Percentiles rank a stretch among this genome's conserved stretches.
Evolutionary conservation across 441 rosid species (phyloP).

Genomic region (Jatropha podagrica): DNA sequence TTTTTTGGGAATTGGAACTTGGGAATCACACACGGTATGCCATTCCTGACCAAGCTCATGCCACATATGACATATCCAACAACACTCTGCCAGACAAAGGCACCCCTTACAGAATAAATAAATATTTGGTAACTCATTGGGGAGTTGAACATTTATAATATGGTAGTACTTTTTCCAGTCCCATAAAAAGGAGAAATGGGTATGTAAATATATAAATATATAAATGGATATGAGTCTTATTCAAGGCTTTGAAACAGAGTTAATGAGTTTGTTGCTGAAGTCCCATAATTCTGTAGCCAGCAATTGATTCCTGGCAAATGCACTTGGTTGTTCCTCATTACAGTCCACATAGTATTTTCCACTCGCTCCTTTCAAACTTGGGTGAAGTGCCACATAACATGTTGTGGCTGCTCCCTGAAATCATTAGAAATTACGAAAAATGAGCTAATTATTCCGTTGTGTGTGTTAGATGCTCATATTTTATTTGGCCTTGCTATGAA

Average conservation of each 20-base stretch:
- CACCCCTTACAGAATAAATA: too few species aligned
- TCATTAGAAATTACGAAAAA: neutral
- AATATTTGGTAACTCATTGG: too few species aligned
- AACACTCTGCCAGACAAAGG: too few species aligned
- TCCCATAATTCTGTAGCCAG: conserved; percentile 73
- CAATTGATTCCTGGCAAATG: conserved; percentile 49
- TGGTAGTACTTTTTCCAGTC: neutral
- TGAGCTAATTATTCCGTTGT: neutral
- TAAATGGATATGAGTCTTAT: neutral
- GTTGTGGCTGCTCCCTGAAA: conserved; percentile 92
- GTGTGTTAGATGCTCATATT: too few species aligned
- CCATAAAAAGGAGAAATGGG: neutral
- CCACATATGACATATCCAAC: too few species aligned
- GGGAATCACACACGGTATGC: too few species aligned
- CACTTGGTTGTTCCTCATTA: conserved; percentile 60
- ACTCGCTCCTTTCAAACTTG: conserved; percentile 54
- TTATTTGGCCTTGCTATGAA: too few species aligned
- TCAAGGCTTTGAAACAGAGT: conserved; percentile 41
- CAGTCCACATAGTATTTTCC: conserved; percentile 82
- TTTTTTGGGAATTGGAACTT: too few species aligned
- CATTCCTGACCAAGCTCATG: too few species aligned
- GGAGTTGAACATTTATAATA: too few species aligned
- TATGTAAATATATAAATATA: neutral
- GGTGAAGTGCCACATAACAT: conserved; percentile 84
- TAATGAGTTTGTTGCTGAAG: conserved; percentile 59